A percentile compares a stretch with the other conserved stretches of the same genome.
Conservation (phyloP, 2,329 filamentous ascomycete species). For the Alternaria alternata region DNA sequence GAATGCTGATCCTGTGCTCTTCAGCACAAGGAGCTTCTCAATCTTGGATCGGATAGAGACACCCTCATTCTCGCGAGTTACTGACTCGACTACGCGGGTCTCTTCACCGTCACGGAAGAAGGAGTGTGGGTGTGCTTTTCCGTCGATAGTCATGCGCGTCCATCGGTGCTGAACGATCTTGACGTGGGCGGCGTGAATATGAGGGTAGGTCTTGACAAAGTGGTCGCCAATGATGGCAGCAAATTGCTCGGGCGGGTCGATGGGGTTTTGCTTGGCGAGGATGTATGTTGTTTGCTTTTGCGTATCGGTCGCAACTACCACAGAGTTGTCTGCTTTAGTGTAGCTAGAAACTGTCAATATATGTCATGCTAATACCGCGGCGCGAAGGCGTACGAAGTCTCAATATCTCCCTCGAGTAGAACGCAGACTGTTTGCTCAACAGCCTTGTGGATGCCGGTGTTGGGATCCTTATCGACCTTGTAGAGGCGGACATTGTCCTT, state of each 20-base stretch:
- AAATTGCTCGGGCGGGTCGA: slow-evolving; percentile 92
- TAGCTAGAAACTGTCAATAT: slow-evolving; percentile 66
- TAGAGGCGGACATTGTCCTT: slow-evolving; percentile 99
- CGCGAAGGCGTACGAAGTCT: slow-evolving; percentile 69
- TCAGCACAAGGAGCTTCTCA: slow-evolving; percentile 84
- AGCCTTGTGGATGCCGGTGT: slow-evolving; percentile 81
- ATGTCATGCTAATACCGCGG: neutral
- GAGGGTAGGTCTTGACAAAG: slow-evolving; percentile 85
- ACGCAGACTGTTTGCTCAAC: slow-evolving; percentile 95
- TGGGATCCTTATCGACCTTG: slow-evolving; percentile 85
- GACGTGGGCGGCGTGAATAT: slow-evolving; percentile 87
- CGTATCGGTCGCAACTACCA: slow-evolving; percentile 94
- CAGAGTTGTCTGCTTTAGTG: slow-evolving; percentile 91
- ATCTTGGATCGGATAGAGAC: slow-evolving; percentile 82
- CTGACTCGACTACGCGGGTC: slow-evolving; percentile 81
- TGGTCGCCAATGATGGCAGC: slow-evolving; percentile 84
- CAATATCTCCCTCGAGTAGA: slow-evolving; percentile 91
- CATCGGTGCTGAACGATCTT: slow-evolving; percentile 86
- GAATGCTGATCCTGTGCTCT: slow-evolving; percentile 96
- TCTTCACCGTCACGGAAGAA: slow-evolving; percentile 92
- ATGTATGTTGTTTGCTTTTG: slow-evolving; percentile 96
- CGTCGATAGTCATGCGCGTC: slow-evolving; percentile 87
- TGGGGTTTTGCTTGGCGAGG: slow-evolving; percentile 89
- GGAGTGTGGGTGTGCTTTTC: slow-evolving; percentile 91
- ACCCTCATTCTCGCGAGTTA: slow-evolving; percentile 70